Evolutionary conservation across 805 yeast species (phyloP).

Genomic region (Candida rishiriensis): DNA sequence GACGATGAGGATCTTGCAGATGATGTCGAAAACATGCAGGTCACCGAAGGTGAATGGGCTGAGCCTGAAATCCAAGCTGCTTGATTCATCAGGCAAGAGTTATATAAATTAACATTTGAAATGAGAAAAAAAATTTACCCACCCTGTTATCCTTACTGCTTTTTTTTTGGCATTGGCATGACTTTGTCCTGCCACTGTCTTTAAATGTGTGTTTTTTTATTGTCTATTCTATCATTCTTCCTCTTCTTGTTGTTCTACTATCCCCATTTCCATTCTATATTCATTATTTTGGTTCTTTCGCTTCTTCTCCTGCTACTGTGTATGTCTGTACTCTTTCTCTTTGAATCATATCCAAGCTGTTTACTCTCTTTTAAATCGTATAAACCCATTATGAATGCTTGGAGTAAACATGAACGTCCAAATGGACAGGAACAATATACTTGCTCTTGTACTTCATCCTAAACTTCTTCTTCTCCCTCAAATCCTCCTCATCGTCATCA

Average conservation of each 20-base stretch:
- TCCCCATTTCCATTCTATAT: conserved; percentile 2
- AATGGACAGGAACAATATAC: conserved; percentile 14
- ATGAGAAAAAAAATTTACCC: no score
- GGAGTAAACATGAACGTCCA: conserved; percentile 24
- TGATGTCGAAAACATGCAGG: conserved; percentile 45
- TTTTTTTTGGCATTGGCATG: not conserved
- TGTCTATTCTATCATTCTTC: conserved; percentile 10
- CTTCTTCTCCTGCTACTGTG: conserved; percentile 1
- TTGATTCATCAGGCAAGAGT: conserved; percentile 13
- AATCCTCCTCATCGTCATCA: conserved; percentile 8
- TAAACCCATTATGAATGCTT: conserved; percentile 2
- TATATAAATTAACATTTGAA: not conserved
- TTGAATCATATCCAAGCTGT: not conserved
- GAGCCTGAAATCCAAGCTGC: conserved; percentile 26
- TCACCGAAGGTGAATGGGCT: conserved; percentile 37
- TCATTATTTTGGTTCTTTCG: conserved; percentile 2
- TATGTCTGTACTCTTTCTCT: conserved; percentile 2
- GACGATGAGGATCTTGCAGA: conserved; percentile 49
- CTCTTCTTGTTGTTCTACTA: conserved; percentile 2
- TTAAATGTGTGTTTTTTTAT: not conserved
- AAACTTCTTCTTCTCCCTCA: conserved; percentile 12
- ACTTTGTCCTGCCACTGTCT: not conserved
- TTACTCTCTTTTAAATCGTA: not conserved
- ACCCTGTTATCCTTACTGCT: not conserved
- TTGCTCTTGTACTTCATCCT: conserved; percentile 17